Conservation (phyloP, 2,329 filamentous ascomycete species). For the Thelonectria discophora region DNA sequence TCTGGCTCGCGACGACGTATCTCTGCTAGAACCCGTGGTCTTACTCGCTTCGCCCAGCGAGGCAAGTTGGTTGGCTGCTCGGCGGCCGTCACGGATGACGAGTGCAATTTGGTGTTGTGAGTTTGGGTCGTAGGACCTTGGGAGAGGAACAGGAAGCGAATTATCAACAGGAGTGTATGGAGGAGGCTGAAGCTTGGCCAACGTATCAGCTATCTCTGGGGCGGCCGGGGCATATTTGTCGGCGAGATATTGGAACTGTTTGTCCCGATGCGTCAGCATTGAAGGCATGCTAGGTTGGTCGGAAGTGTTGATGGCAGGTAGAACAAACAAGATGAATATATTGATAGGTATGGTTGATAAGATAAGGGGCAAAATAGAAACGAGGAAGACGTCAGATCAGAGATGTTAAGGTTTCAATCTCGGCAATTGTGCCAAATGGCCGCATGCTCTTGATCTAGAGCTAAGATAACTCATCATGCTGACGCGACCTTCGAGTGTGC, state of each 20-base stretch:
- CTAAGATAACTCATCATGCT: conserved; percentile 65
- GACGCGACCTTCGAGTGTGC: conserved; percentile 27
- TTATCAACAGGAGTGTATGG: conserved; percentile 60
- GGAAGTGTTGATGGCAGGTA: not conserved
- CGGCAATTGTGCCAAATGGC: conserved; percentile 53
- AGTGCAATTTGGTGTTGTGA: conserved; percentile 66
- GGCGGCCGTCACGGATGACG: conserved; percentile 71
- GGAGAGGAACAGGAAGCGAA: conserved; percentile 63
- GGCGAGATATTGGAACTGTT: conserved; percentile 70
- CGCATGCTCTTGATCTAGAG: conserved; percentile 84
- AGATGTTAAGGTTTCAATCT: conserved; percentile 67
- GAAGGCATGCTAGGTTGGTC: conserved; percentile 26
- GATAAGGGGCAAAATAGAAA: conserved; percentile 17
- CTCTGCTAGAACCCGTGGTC: conserved; percentile 59
- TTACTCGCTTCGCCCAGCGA: conserved; percentile 61
- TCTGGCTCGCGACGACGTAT: conserved; percentile 54
- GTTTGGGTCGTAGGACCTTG: conserved; percentile 53
- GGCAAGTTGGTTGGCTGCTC: conserved; percentile 63
- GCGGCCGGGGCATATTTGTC: conserved; percentile 74
- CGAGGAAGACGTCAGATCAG: conserved; percentile 47
- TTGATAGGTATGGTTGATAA: conserved; percentile 3
- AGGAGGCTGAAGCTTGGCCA: conserved; percentile 72
- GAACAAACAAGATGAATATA: not conserved
- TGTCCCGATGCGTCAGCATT: conserved; percentile 36
- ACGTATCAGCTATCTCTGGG: conserved; percentile 71